These are phyloP conservation scores for Hypsizygus marmoreus DNA, from an alignment of 768 basidiomycete genomes.

Conservation along the genomic window DNA sequence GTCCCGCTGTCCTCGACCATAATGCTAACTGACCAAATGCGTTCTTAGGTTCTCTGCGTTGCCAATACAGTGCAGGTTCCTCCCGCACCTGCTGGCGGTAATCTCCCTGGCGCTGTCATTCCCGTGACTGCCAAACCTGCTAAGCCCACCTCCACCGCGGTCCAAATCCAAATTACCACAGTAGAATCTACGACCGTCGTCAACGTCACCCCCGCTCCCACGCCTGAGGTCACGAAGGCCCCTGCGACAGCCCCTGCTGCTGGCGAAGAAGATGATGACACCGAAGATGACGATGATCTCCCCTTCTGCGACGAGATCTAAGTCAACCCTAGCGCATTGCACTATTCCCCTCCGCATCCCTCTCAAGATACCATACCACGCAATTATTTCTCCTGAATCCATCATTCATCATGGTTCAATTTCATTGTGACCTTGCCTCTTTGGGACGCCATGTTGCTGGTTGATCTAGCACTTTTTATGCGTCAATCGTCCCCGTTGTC, in stretches of 20 bases:
- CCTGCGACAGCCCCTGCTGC: slow-evolving; percentile 3
- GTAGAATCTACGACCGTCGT: too few relatives aligned
- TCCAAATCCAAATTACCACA: too few relatives aligned
- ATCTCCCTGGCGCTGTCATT: slow-evolving; percentile 26
- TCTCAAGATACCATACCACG: slow-evolving; percentile 15
- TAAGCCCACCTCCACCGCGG: slow-evolving; percentile 21
- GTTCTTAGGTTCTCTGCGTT: slow-evolving; percentile 53
- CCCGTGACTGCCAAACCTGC: slow-evolving; percentile 33
- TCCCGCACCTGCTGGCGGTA: slow-evolving; percentile 31
- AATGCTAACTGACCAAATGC: neutral
- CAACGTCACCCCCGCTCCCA: slow-evolving; percentile 21
- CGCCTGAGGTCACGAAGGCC: slow-evolving; percentile 8
- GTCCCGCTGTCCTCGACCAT: neutral
- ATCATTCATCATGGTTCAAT: slow-evolving; percentile 1
- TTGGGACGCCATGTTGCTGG: slow-evolving; percentile 17
- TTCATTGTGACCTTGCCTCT: slow-evolving; percentile 3
- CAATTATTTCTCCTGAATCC: slow-evolving; percentile 7
- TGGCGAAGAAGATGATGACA: slow-evolving; percentile 13
- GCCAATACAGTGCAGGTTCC: slow-evolving; percentile 43
- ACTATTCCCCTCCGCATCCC: neutral
- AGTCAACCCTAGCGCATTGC: slow-evolving; percentile 4
- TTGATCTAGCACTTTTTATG: slow-evolving; percentile 17
- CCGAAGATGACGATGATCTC: slow-evolving; percentile 40
- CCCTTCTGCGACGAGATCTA: slow-evolving; percentile 57
- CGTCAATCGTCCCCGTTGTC: neutral